Evolutionary conservation across 75 land plant genomes (phyloP).

Genomic region (Adiantum capillusveneris): DNA sequence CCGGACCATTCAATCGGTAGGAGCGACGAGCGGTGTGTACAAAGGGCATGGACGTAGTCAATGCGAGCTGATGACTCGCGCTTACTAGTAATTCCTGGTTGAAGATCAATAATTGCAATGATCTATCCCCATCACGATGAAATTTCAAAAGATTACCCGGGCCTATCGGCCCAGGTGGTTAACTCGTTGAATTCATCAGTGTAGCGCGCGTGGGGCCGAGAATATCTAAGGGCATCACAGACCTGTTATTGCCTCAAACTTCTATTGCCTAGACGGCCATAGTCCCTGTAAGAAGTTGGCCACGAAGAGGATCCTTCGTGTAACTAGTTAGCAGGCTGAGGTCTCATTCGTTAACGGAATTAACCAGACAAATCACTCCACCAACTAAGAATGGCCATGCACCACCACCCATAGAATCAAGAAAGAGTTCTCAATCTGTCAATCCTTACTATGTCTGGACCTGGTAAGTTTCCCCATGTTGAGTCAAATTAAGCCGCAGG

Average conservation of each 20-base stretch:
- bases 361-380: constrained; percentile 71
- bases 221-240: constrained; percentile 60
- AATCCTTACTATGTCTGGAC: constrained; percentile 13
- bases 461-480: constrained; percentile 20
- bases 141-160: constrained; percentile 21
- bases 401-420: constrained; percentile 19
- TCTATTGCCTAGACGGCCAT: constrained; percentile 37
- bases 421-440: constrained; percentile 20
- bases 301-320: constrained; percentile 26
- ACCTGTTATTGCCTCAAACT: constrained; percentile 73
- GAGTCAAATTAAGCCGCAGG: constrained; percentile 45
- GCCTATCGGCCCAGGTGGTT: constrained; percentile 19
- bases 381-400: constrained; percentile 15
- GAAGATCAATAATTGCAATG: constrained; percentile 33
- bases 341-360: constrained; percentile 70
- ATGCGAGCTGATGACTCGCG: constrained; percentile 23
- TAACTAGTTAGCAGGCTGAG: constrained; percentile 65
- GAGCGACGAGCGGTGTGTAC: constrained; percentile 21
- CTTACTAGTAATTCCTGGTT: constrained; percentile 30
- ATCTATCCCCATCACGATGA: constrained; percentile 35
- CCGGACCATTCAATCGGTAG: constrained; percentile 26
- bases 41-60: constrained; percentile 23
- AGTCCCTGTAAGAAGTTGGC: constrained; percentile 42
- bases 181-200: constrained; percentile 40
- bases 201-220: constrained; percentile 34